Percentiles rank a stretch among this genome's conserved stretches.
Evolutionary conservation across 2,329 filamentous ascomycete genomes (phyloP).

Genomic region (Dendrostoma leiphaemia): DNA sequence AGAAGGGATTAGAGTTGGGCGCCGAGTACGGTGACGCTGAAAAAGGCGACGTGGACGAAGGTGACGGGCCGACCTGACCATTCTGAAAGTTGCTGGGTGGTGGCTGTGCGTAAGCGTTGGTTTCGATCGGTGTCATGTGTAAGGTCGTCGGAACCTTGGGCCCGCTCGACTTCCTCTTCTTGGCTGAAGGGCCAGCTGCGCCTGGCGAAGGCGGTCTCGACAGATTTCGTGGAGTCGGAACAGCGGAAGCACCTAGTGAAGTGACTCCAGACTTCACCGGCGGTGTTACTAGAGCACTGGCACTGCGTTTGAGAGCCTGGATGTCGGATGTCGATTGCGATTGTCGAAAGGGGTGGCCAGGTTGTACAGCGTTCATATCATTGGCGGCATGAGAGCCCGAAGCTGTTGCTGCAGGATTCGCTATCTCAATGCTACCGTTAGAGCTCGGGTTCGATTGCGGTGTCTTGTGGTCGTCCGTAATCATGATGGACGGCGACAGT

Average conservation of each 20-base stretch:
- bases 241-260: constrained; percentile 31
- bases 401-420: constrained; percentile 9
- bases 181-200: constrained; percentile 60
- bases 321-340: constrained; percentile 65
- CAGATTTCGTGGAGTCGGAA: constrained; percentile 57
- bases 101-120: constrained; percentile 29
- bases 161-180: constrained; percentile 79
- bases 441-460: constrained; percentile 45
- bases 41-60: constrained; percentile 22
- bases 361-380: constrained; percentile 32
- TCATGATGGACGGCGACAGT: constrained; percentile 87
- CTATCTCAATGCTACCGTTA: constrained; percentile 25
- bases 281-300: constrained; percentile 7
- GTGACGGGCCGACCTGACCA: constrained; percentile 26
- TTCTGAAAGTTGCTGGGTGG: constrained; percentile 37
- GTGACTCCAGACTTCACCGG: constrained; percentile 19
- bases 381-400: constrained; percentile 11
- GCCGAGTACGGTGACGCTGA: constrained; percentile 52
- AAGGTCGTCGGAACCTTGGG: constrained; percentile 71
- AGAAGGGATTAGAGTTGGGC: constrained; percentile 43
- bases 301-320: constrained; percentile 50
- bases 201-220: constrained; percentile 75
- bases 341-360: constrained; percentile 46
- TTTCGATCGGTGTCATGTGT: constrained; percentile 80
- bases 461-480: constrained; percentile 97